phyloP scores from a whole-genome alignment of 176 grass and related monocot genomes.

The Triticum dicoccoides region DNA sequence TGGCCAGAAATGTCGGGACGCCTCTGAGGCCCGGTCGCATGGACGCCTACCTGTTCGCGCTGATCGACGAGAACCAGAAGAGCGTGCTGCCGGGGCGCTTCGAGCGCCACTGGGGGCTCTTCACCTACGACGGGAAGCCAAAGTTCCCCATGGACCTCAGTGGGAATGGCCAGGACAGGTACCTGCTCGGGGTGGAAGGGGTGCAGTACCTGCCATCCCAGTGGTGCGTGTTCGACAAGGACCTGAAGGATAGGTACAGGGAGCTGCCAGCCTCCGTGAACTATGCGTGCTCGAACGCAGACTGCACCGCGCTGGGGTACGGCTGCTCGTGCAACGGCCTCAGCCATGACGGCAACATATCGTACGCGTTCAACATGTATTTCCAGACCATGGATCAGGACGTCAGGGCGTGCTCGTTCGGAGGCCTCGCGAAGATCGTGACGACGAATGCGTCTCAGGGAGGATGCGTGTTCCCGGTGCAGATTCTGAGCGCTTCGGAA shows the following conservation, averaged over 20 bases:
- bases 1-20: slow-evolving; percentile 54
- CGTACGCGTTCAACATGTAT: slow-evolving; percentile 67
- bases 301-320: slow-evolving; percentile 74
- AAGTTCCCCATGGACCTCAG: slow-evolving; percentile 78
- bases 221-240: slow-evolving; percentile 74
- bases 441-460: slow-evolving; percentile 38
- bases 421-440: slow-evolving; percentile 50
- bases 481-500: slow-evolving; percentile 46
- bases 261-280: slow-evolving; percentile 50
- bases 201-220: slow-evolving; percentile 65
- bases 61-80: slow-evolving; percentile 83
- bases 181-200: slow-evolving; percentile 51
- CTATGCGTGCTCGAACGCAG: slow-evolving; percentile 63
- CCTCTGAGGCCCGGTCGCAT: slow-evolving; percentile 65
- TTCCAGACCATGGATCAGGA: slow-evolving; percentile 69
- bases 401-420: slow-evolving; percentile 57
- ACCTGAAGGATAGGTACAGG: slow-evolving; percentile 49
- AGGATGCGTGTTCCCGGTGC: slow-evolving; percentile 55
- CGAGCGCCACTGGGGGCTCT: slow-evolving; percentile 76
- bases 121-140: slow-evolving; percentile 68
- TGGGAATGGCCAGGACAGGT: slow-evolving; percentile 38
- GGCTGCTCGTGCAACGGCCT: slow-evolving; percentile 58
- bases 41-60: slow-evolving; percentile 72
- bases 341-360: slow-evolving; percentile 56
- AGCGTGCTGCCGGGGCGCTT: slow-evolving; percentile 78